Percentiles rank a stretch among this genome's conserved stretches.
These are phyloP conservation scores for Lanmaoa rubissima DNA, from an alignment of 768 basidiomycete genomes.

Conservation along the genomic window DNA sequence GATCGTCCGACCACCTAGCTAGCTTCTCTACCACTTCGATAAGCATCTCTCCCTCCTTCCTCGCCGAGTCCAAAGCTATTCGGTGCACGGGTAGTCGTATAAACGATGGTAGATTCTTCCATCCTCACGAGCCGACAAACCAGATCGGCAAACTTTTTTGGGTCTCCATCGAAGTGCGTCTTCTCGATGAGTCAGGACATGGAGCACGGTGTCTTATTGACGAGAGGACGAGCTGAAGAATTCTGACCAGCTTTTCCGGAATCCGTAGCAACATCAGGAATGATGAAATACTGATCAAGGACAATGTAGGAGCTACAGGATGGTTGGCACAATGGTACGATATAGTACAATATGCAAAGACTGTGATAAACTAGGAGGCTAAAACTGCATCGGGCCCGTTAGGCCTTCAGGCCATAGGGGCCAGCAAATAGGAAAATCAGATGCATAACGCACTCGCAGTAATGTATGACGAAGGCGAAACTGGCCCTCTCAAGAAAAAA, in stretches of 20 bases:
- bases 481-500: too few relatives aligned
- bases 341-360: not conserved
- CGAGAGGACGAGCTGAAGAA: conserved; percentile 19
- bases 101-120: conserved; percentile 16
- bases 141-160: conserved; percentile 22
- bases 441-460: not conserved
- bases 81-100: conserved; percentile 24
- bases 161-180: conserved; percentile 25
- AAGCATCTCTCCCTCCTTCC: conserved; percentile 18
- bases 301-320: too few relatives aligned
- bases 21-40: conserved; percentile 22
- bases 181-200: conserved; percentile 12
- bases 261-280: too few relatives aligned
- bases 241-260: not conserved
- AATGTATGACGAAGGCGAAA: not conserved
- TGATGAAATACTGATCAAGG: not conserved
- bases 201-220: conserved; percentile 23
- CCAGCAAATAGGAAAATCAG: not conserved
- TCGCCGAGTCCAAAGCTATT: conserved; percentile 21
- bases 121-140: conserved; percentile 17
- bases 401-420: not conserved
- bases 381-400: too few relatives aligned
- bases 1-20: conserved; percentile 24
- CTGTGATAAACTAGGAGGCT: too few relatives aligned
- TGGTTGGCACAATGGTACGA: not conserved